Evolutionary conservation across 1,139 yeast species (phyloP).

Genomic region (Tardiomyces blankii): DNA sequence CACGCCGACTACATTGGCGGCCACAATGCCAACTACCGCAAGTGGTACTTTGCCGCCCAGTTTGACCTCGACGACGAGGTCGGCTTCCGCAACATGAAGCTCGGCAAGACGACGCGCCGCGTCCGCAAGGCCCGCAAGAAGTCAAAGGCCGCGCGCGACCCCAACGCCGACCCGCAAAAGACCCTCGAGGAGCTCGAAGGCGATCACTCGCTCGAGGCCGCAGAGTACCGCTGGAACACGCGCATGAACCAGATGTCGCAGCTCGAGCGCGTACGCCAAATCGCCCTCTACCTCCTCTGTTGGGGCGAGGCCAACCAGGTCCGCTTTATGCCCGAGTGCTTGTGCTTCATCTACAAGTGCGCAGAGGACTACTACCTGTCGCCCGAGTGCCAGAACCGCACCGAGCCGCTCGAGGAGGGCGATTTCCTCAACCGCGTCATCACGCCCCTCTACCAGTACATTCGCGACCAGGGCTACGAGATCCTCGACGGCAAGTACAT

Average conservation of each 20-base stretch:
- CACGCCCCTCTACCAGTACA: constrained; percentile 82
- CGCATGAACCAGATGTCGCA: constrained; percentile 63
- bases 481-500: constrained; percentile 90
- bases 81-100: constrained; percentile 68
- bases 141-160: constrained; percentile 54
- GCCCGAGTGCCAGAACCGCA: constrained; percentile 76
- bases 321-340: constrained; percentile 85
- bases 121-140: constrained; percentile 46
- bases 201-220: constrained; percentile 69
- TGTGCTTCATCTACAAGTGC: constrained; percentile 89
- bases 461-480: constrained; percentile 93
- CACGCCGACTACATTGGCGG: constrained; percentile 99
- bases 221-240: constrained; percentile 75
- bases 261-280: constrained; percentile 77
- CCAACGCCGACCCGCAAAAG: constrained; percentile 35
- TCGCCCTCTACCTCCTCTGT: constrained; percentile 76
- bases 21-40: constrained; percentile 78
- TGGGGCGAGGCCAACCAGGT: constrained; percentile 99
- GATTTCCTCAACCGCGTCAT: constrained; percentile 85
- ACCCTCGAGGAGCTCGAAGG: constrained; percentile 77
- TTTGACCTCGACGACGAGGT: constrained; percentile 74
- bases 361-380: constrained; percentile 82
- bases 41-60: constrained; percentile 95
- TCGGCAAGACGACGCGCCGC: constrained; percentile 55
- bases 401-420: constrained; percentile 83